phyloP scores from a whole-genome alignment of 2,329 filamentous ascomycete genomes.

The Trichoderma harzianum region DNA sequence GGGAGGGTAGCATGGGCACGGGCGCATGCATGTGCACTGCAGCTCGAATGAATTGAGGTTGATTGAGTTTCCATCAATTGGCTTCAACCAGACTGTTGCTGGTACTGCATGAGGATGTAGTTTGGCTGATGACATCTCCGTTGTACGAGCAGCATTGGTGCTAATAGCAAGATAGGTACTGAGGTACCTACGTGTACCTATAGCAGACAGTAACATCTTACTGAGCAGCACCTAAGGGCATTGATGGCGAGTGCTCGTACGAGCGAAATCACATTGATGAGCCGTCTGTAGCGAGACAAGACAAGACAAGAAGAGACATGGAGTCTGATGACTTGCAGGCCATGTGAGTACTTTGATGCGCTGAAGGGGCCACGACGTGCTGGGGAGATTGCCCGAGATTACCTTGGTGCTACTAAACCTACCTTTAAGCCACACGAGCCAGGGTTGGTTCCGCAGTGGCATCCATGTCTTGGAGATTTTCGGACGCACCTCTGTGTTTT shows the following conservation, averaged over 20 bases:
- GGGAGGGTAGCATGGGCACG: background rate
- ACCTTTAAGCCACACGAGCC: constrained; percentile 13
- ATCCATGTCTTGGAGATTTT: background rate
- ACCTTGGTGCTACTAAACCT: constrained; percentile 5
- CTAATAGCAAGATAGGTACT: too few species aligned
- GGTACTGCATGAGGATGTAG: background rate
- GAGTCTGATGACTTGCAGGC: constrained; percentile 7
- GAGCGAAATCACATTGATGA: background rate
- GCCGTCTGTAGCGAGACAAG: background rate
- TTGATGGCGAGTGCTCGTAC: background rate
- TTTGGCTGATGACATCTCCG: background rate
- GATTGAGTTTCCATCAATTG: background rate
- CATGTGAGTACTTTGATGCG: background rate
- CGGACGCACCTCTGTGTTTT: background rate
- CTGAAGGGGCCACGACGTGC: constrained; percentile 3
- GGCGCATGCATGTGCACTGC: background rate
- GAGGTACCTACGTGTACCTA: background rate
- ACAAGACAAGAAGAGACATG: background rate
- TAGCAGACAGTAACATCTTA: background rate
- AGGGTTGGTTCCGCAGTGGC: background rate
- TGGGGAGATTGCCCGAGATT: constrained; percentile 21
- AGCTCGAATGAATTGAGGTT: background rate
- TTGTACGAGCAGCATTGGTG: background rate
- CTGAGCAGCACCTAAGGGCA: background rate
- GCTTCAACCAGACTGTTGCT: background rate